Percentiles rank a stretch among this genome's conserved stretches.
Evolutionary conservation across 208 protist genomes (phyloP).

Genomic region (Novymonas esmeraldas): DNA sequence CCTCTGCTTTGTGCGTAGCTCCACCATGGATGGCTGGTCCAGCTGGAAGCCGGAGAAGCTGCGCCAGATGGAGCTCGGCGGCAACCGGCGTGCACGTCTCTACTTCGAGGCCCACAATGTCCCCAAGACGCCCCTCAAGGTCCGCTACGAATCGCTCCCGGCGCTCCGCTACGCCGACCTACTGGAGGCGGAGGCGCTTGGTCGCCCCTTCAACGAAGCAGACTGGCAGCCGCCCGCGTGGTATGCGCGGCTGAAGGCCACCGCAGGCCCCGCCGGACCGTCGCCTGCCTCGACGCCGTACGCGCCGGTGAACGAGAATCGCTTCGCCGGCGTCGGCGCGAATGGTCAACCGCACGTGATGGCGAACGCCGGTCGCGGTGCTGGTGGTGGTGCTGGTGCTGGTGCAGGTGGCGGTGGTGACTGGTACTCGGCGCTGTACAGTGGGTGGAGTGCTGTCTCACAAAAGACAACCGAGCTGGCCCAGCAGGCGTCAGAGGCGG

Average conservation of each 20-base stretch:
- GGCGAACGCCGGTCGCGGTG: background rate
- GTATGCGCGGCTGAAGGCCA: constrained; percentile 57
- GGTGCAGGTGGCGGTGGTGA: constrained; percentile 30
- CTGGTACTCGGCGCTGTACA: constrained; percentile 64
- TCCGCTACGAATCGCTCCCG: constrained; percentile 75
- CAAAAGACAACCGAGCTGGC: constrained; percentile 71
- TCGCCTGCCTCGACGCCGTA: constrained; percentile 21
- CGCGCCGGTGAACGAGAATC: constrained; percentile 50
- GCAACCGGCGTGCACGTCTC: constrained; percentile 86
- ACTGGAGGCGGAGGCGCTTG: constrained; percentile 79
- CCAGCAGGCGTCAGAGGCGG: constrained; percentile 53
- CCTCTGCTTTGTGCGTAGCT: constrained; percentile 93
- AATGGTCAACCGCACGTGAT: constrained; percentile 18
- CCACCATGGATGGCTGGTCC: constrained; percentile 93
- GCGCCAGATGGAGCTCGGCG: constrained; percentile 88
- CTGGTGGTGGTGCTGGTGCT: too few species aligned
- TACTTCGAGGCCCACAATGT: constrained; percentile 86
- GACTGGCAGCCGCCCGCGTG: constrained; percentile 81
- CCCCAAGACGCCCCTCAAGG: constrained; percentile 59
- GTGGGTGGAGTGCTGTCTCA: constrained; percentile 64
- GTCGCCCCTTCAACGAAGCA: constrained; percentile 70
- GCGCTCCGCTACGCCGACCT: constrained; percentile 86
- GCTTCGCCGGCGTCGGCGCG: constrained; percentile 61
- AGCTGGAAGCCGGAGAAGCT: constrained; percentile 92
- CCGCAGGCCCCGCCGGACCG: background rate